Base-by-base conservation (phyloP, 768 basidiomycete genomes). In the Rhodotorula diobovata region DNA sequence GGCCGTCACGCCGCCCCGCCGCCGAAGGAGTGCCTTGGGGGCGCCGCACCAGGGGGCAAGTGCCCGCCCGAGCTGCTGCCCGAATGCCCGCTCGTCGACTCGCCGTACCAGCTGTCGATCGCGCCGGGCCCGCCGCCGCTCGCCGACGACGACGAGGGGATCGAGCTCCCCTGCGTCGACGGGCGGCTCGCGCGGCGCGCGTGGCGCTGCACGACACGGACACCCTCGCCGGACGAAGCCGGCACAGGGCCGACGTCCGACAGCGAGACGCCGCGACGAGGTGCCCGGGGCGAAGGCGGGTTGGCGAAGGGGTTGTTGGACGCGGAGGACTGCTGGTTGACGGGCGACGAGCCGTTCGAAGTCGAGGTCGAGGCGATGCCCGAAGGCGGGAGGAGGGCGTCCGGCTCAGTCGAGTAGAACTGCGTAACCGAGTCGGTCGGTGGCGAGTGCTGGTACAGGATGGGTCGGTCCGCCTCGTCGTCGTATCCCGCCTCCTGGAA, bases 221-320 rank as follows among this genome's bases (percentile, higher is more conserved):
- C 30, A 39, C 41, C 41, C 39, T 64, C 25, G 32, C 56, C 50
- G 28, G 51, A 32, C 16, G 87, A 85, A 46, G 85, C 85, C 51
- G 90, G 88, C 4, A 93, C 89, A 50, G 91, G 91, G 23, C 94
- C 94, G 76, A 86, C 82, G 75, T 97, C 94, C 65, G 85, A 86
- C 66, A 97, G 81, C 56, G 88, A 88, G 59, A 96, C 84, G 34
- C 93, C 91, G 20, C 90, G 85, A 15, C 68, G 51, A 20, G 56
- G 34, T 37, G 28, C 14, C 39, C 37, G 2, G 1, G 55, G 7
- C 23, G 56, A 37, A 11, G 45, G 35, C 43, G 64, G 45, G 35
- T 50, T 56, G 14, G 61, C 55, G 61, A 69, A 68, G 28, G 67
- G 72, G 32, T 63, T 69, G 61, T 63, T 66, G 21, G 61, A 63